phyloP scores from a whole-genome alignment of 805 yeast genomes.

The Clavispora vitiphila region DNA sequence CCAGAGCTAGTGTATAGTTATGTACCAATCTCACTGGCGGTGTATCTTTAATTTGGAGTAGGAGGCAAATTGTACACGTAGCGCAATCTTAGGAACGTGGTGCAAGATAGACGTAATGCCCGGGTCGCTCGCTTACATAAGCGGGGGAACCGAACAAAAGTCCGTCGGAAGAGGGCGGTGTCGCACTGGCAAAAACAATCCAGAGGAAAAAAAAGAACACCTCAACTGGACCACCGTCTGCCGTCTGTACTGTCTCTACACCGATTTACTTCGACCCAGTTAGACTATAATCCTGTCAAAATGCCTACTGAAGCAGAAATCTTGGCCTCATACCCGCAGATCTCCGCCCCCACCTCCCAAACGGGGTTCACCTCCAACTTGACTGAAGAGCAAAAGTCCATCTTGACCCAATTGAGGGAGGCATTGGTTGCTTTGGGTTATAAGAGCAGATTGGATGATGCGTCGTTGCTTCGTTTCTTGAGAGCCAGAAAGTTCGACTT shows the following conservation, averaged over 20 bases:
- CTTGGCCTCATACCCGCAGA: conserved; percentile 66
- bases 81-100: not conserved
- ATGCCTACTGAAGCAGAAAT: conserved; percentile 32
- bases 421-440: conserved; percentile 61
- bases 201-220: not conserved
- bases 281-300: conserved; percentile 1
- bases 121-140: not conserved
- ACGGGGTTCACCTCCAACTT: conserved; percentile 82
- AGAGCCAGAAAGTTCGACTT: conserved; percentile 95
- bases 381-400: conserved; percentile 60
- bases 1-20: not conserved
- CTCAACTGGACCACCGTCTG: not conserved
- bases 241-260: not conserved
- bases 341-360: conserved; percentile 52
- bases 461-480: conserved; percentile 76
- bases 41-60: not conserved
- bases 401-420: conserved; percentile 53
- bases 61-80: not conserved
- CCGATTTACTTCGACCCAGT: not conserved
- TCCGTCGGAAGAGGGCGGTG: not conserved
- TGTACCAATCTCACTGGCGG: not conserved
- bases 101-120: not conserved
- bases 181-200: not conserved
- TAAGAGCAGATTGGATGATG: conserved; percentile 79
- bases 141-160: not conserved